Base-by-base conservation (phyloP, 2,329 filamentous ascomycete genomes). In the Apiospora pterosperma region DNA sequence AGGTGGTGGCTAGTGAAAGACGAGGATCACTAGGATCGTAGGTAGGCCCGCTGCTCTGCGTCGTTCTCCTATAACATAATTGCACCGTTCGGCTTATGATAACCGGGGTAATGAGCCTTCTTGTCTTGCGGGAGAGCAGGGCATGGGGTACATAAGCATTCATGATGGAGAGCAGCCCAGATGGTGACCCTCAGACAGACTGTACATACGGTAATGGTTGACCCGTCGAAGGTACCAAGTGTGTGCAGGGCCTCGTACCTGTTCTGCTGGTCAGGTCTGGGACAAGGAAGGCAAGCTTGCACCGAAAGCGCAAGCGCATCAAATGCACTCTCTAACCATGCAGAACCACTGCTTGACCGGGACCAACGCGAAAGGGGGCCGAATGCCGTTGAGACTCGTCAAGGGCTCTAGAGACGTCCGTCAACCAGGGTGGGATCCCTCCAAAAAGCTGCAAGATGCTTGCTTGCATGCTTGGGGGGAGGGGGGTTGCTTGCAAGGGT, bases 1-100 rank as follows among this genome's bases (percentile, higher is more conserved):
- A 71, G 68, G 69, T 69, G 68, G 69, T 69, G 67, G 66, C 69
- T 69, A 66, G 70, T 69, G 68, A 69, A 65, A 64, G 63, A 60
- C 68, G 67, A 67, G 69, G 69, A 68, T 69, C 62, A 55, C 48
- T 55, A 34, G 48, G 48, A 55, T 55, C 48, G 48, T 34, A 28
- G 48, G 41, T 62, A 61, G 59, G 36, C 19, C 59, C 36, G 59
- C 59, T 31, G 36, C 48, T 34, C 48, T 55, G n/a, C n/a, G n/a
- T n/a, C n/a, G n/a, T n/a, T 21, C 42, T 44, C 48, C 48, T 55
- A 55, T 61, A 39, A 41, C 59, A 38, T 41, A 23, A 38, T 14
- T 23, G 36, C 21, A 28, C 59, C 16, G 16, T 41, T 61, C 59
- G 59, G 59, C 36, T 61, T 31, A 61, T 61, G 59, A 38, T 28